These are phyloP conservation scores for Rhizodiscina lignyota DNA, from an alignment of 495 filamentous ascomycete species.

Conservation along the genomic window DNA sequence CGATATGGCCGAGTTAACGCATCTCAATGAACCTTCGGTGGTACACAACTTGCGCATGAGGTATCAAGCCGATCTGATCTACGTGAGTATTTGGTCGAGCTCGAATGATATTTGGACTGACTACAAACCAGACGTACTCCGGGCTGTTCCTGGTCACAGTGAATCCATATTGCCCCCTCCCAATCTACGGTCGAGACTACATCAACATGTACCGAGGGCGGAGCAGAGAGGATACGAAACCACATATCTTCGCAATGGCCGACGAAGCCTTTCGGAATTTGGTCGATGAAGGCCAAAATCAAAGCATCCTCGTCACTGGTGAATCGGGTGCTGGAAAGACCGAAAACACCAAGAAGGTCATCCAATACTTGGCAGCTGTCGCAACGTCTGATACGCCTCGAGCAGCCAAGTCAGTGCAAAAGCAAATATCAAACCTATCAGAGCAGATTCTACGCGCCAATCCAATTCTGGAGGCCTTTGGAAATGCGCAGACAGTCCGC, in stretches of 20 bases:
- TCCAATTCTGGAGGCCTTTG: constrained; percentile 95
- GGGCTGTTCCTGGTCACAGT: constrained; percentile 93
- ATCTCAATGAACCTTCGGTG: constrained; percentile 93
- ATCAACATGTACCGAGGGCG: constrained; percentile 92
- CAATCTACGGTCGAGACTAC: constrained; percentile 94
- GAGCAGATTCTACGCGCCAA: constrained; percentile 94
- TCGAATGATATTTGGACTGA: background rate
- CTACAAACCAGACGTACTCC: constrained; percentile 58
- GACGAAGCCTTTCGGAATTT: constrained; percentile 93
- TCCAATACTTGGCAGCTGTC: constrained; percentile 93
- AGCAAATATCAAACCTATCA: constrained; percentile 74
- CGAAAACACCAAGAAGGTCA: constrained; percentile 99
- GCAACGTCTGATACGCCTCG: constrained; percentile 63
- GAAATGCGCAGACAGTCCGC: constrained; percentile 91
- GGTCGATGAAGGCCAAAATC: constrained; percentile 87
- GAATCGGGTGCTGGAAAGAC: constrained; percentile 98
- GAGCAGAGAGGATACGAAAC: constrained; percentile 80
- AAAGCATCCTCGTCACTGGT: constrained; percentile 96
- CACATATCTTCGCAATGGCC: constrained; percentile 97
- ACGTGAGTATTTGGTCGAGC: constrained; percentile 31
- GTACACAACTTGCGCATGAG: constrained; percentile 90
- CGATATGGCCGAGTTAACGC: constrained; percentile 97
- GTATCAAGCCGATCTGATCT: constrained; percentile 91
- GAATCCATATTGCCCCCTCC: constrained; percentile 87
- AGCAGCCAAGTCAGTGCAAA: constrained; percentile 34